These are phyloP conservation scores for Pneumocystis canis DNA, from an alignment of 1,139 yeast species.

Conservation along the genomic window DNA sequence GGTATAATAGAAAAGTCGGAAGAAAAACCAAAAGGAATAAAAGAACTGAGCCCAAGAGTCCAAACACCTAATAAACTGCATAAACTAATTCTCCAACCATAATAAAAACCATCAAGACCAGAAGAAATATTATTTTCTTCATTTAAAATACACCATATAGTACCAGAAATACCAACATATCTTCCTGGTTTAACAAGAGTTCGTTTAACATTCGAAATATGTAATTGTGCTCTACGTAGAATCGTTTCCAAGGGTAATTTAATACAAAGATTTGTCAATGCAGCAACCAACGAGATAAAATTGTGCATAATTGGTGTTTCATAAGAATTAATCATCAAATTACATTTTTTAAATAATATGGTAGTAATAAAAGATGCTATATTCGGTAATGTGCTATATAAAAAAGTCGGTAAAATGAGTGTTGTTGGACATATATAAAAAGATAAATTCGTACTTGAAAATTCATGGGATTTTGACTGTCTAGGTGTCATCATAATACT, in stretches of 20 bases:
- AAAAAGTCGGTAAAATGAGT: constrained; percentile 38
- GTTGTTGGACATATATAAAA: constrained; percentile 37
- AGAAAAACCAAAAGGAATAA: neutral
- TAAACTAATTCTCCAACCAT: constrained; percentile 10
- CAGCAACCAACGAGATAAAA: constrained; percentile 36
- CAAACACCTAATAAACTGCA: constrained; percentile 7
- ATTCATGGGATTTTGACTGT: constrained; percentile 26
- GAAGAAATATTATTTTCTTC: constrained; percentile 6
- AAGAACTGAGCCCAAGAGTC: constrained; percentile 3
- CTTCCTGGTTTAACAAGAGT: constrained; percentile 29
- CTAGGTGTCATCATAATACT: constrained; percentile 27
- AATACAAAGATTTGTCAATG: constrained; percentile 52
- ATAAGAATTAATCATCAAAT: constrained; percentile 45
- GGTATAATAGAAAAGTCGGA: neutral
- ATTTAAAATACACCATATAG: constrained; percentile 33
- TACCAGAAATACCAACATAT: constrained; percentile 38
- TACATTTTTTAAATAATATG: constrained; percentile 46
- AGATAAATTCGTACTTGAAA: constrained; percentile 24
- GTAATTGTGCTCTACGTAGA: constrained; percentile 67
- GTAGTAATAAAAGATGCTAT: constrained; percentile 60
- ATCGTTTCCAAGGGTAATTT: constrained; percentile 80
- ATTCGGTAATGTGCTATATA: constrained; percentile 49
- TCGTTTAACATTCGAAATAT: constrained; percentile 27
- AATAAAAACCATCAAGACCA: constrained; percentile 9
- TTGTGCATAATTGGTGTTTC: constrained; percentile 31